phyloP scores from a whole-genome alignment of 2,329 filamentous ascomycete genomes.

The Bipolaris victoriae region DNA sequence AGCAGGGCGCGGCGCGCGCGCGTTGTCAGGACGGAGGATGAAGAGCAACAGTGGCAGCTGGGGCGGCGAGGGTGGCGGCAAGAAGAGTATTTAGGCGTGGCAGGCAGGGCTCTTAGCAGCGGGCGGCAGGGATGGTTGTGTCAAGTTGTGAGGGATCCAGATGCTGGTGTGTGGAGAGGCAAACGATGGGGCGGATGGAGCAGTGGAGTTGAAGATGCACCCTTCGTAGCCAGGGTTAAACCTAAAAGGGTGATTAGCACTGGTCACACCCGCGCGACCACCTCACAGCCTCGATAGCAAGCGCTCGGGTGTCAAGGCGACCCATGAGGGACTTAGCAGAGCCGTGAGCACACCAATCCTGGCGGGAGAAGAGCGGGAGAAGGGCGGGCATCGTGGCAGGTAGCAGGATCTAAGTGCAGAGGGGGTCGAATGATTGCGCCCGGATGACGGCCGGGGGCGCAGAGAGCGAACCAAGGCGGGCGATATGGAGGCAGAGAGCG shows the following conservation, averaged over 20 bases:
- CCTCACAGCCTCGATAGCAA: constrained; percentile 22
- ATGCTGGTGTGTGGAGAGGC: constrained; percentile 20
- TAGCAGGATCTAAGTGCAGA: not conserved
- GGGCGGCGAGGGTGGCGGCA: constrained; percentile 9
- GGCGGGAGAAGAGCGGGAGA: not conserved
- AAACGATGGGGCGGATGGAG: constrained; percentile 14
- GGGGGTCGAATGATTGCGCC: too few species aligned
- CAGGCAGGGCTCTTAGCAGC: constrained; percentile 18
- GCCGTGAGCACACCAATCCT: constrained; percentile 1
- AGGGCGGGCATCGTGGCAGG: not conserved
- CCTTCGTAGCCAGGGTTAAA: constrained; percentile 14
- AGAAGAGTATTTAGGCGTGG: constrained; percentile 9
- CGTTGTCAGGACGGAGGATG: constrained; percentile 23
- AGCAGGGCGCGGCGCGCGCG: constrained; percentile 33
- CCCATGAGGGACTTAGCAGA: constrained; percentile 10
- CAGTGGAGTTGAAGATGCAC: constrained; percentile 16
- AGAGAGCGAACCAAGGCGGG: constrained; percentile 13
- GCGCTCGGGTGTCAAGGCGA: constrained; percentile 8
- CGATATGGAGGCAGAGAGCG: constrained; percentile 7
- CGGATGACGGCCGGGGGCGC: constrained; percentile 1
- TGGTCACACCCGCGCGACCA: constrained; percentile 20
- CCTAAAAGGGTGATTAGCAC: constrained; percentile 16
- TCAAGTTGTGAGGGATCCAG: constrained; percentile 15
- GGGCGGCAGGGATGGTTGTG: constrained; percentile 23
- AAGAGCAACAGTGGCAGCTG: constrained; percentile 5